phyloP scores from a whole-genome alignment of 495 filamentous ascomycete species.

The Parathielavia hyrcaniae region DNA sequence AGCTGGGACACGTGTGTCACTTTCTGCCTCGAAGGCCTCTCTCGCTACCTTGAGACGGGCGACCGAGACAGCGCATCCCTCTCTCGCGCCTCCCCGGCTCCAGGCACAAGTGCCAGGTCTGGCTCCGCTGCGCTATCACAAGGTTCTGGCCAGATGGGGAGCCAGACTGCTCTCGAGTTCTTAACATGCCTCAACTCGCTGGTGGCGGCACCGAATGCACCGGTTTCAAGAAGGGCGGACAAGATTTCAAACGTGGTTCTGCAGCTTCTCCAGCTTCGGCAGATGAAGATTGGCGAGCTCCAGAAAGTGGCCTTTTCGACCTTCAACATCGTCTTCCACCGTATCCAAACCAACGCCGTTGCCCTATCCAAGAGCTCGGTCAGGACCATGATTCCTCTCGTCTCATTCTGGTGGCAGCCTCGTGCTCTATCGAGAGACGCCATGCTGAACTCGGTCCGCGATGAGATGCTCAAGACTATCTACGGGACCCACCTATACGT shows the following conservation, averaged over 20 bases:
- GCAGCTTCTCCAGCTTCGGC: conserved; percentile 56
- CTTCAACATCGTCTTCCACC: conserved; percentile 64
- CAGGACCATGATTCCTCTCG: conserved; percentile 58
- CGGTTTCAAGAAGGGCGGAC: conserved; percentile 53
- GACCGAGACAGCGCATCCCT: conserved; percentile 30
- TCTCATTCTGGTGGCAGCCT: conserved; percentile 65
- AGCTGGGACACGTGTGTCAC: conserved; percentile 63
- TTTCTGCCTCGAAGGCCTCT: conserved; percentile 58
- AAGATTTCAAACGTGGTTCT: conserved; percentile 53
- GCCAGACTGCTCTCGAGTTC: conserved; percentile 48
- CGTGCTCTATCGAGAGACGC: conserved; percentile 64
- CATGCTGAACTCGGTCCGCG: conserved; percentile 53
- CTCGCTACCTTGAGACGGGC: conserved; percentile 36
- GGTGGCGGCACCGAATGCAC: conserved; percentile 63
- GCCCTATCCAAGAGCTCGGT: conserved; percentile 53
- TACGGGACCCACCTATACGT: conserved; percentile 59
- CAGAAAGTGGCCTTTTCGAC: conserved; percentile 67
- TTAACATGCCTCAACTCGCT: conserved; percentile 61
- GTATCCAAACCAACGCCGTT: conserved; percentile 60
- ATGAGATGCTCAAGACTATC: conserved; percentile 61
- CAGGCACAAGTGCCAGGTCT: conserved; percentile 35
- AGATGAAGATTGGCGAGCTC: conserved; percentile 50
- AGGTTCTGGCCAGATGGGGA: conserved; percentile 25
- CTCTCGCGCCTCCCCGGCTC: conserved; percentile 40
- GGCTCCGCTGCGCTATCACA: conserved; percentile 17